Base-by-base conservation (phyloP, 208 protist species). In the Blechomonas ayalai region DNA sequence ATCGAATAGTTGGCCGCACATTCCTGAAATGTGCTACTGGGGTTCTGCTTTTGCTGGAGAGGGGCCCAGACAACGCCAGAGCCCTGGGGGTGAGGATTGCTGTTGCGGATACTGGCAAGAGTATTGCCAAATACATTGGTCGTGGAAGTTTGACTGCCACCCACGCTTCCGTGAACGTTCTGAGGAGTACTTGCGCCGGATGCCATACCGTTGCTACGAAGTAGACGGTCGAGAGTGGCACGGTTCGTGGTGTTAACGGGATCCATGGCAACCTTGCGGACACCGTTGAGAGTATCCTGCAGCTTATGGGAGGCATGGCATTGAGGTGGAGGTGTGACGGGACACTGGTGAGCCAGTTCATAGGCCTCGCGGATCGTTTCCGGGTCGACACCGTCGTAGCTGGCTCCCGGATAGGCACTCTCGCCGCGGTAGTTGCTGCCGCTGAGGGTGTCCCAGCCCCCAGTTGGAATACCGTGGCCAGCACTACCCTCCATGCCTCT, bases 31-130 rank as follows among this genome's bases (percentile, higher is more conserved):
- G n/a, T n/a, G n/a, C n/a, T n/a, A n/a, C n/a, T n/a, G 24, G 12
- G 0, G 3, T 44, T 45, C 25, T 42, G 47, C 13, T 35, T 45
- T 13, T 41, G 37, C 22, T 32, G 37, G 25, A 47, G 32, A 10
- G 40, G 32, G 12, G 57, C 52, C 84, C 84, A 93, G n/a, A 93
- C 78, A 28, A 93, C 61, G 32, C 84, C 84, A 9, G 80, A 64
- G 25, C 84, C 84, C 13, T 73, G 63, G 15, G 84, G 84, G 39
- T 82, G 73, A 4, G 59, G 32, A 20, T 66, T 52, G 40, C 36
- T 72, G 9, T 63, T 68, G 41, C 66, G 65, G 15, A 68, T 69
- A 37, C 65, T 36, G 15, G 72, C 77, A 4, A 86, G 51, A 1
- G 54, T 67, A 20, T 64, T 61, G 41, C 65, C 66, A 19, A 78